Percentiles rank a stretch among this genome's conserved stretches.
Conservation (phyloP, 2,329 filamentous ascomycete genomes). For the Clonostachys solani region DNA sequence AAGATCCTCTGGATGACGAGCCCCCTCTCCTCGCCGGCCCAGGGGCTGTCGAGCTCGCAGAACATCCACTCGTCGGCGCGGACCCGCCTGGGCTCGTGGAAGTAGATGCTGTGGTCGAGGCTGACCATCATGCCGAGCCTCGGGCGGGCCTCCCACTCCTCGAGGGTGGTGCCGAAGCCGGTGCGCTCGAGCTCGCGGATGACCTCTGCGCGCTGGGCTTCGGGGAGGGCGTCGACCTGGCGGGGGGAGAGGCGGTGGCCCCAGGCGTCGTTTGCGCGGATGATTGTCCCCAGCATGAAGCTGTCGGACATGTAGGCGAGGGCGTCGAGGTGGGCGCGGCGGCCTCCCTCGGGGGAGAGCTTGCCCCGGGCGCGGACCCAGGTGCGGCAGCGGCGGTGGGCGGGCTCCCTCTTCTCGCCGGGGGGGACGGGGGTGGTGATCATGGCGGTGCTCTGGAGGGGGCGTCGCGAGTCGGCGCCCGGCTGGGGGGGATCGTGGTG, state of each 20-base stretch:
- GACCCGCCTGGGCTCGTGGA: slow-evolving; percentile 56
- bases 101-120: slow-evolving; percentile 71
- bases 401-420: slow-evolving; percentile 36
- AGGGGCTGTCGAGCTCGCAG: slow-evolving; percentile 74
- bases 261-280: slow-evolving; percentile 76
- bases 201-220: slow-evolving; percentile 27
- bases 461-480: slow-evolving; percentile 37
- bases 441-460: slow-evolving; percentile 32
- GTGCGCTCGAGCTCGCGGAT: slow-evolving; percentile 33
- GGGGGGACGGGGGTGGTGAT: too few species aligned
- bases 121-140: slow-evolving; percentile 81
- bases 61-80: slow-evolving; percentile 74
- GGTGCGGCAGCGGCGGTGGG: slow-evolving; percentile 64
- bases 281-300: slow-evolving; percentile 89
- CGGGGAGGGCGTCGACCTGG: slow-evolving; percentile 46
- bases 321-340: slow-evolving; percentile 78
- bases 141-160: slow-evolving; percentile 46
- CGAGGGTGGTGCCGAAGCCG: slow-evolving; percentile 29
- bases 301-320: slow-evolving; percentile 91
- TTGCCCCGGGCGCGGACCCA: slow-evolving; percentile 73
- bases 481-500: slow-evolving; percentile 31
- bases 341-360: slow-evolving; percentile 70
- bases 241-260: slow-evolving; percentile 55
- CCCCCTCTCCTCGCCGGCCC: slow-evolving; percentile 73
- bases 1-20: slow-evolving; percentile 75